phyloP scores from a whole-genome alignment of 306 rosid species.

The Malus orientalis region DNA sequence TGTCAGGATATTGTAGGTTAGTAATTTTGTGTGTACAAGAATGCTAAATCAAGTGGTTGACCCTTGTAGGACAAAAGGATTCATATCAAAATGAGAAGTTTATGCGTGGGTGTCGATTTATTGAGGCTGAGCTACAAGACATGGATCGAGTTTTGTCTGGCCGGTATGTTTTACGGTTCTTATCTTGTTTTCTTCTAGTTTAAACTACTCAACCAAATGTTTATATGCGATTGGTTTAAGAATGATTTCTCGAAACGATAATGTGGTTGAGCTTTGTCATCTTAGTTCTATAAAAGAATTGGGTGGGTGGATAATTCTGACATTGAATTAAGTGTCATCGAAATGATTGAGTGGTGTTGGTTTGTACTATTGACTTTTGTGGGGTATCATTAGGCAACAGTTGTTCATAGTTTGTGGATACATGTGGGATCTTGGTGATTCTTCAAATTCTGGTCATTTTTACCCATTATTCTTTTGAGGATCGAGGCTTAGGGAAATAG shows the following conservation, averaged over 20 bases:
- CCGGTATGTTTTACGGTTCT: constrained; percentile 45
- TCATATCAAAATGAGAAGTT: constrained; percentile 82
- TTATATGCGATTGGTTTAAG: neutral
- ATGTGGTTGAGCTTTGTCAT: neutral
- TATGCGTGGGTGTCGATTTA: constrained; percentile 93
- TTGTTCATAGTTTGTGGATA: neutral
- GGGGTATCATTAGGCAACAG: constrained; percentile 26
- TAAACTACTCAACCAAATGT: neutral
- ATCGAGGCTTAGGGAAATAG: neutral
- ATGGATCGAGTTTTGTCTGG: constrained; percentile 85
- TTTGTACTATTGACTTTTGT: constrained; percentile 16
- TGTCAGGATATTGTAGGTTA: neutral
- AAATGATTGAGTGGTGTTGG: constrained; percentile 29
- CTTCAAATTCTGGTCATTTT: neutral
- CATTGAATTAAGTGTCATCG: constrained; percentile 10
- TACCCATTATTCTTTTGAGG: neutral
- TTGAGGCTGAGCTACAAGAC: constrained; percentile 91
- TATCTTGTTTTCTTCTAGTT: neutral
- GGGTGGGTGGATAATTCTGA: constrained; percentile 18
- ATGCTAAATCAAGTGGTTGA: constrained; percentile 8
- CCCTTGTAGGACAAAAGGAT: constrained; percentile 57
- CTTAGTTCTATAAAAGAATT: constrained; percentile 5
- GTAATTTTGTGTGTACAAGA: neutral
- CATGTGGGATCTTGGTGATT: too few species aligned
- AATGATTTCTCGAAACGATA: neutral